Percentiles rank a stretch among this genome's conserved stretches.
These are phyloP conservation scores for Myriosclerotinia scirpicola DNA, from an alignment of 2,329 filamentous ascomycete genomes.

Conservation along the genomic window DNA sequence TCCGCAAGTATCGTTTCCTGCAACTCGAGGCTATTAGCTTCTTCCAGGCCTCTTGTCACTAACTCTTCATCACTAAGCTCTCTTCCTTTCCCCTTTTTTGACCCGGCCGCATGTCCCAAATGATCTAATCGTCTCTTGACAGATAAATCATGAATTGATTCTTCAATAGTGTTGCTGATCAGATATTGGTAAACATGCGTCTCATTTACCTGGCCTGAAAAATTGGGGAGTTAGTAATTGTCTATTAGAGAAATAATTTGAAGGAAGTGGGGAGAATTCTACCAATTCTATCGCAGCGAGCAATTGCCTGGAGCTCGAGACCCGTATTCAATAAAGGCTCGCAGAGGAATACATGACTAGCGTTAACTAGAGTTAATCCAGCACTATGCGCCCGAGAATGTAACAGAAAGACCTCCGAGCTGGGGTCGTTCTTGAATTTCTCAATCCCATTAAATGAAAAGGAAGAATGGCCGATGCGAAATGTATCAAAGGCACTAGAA, in stretches of 20 bases:
- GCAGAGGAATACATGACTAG: slow-evolving; percentile 90
- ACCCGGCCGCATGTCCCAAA: slow-evolving; percentile 53
- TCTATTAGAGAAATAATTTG: not conserved
- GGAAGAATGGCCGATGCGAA: slow-evolving; percentile 71
- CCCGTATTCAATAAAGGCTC: slow-evolving; percentile 93
- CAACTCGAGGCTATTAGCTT: slow-evolving; percentile 80
- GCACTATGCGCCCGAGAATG: slow-evolving; percentile 87
- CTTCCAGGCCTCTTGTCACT: slow-evolving; percentile 67
- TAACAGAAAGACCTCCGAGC: slow-evolving; percentile 79
- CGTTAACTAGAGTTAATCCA: slow-evolving; percentile 88
- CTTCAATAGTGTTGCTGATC: slow-evolving; percentile 86
- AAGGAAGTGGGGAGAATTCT: not conserved
- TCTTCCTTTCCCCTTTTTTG: slow-evolving; percentile 44
- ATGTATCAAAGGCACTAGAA: slow-evolving; percentile 64
- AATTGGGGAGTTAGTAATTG: not conserved
- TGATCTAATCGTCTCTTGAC: slow-evolving; percentile 77
- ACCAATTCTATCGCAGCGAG: slow-evolving; percentile 76
- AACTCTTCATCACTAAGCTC: slow-evolving; percentile 47
- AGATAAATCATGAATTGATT: slow-evolving; percentile 86
- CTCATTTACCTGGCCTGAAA: slow-evolving; percentile 43
- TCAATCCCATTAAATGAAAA: slow-evolving; percentile 70
- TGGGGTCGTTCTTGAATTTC: slow-evolving; percentile 73
- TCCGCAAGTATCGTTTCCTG: slow-evolving; percentile 69
- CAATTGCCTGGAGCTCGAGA: slow-evolving; percentile 91
- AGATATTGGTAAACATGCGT: slow-evolving; percentile 97